Evolutionary conservation across 768 basidiomycete species (phyloP).

Genomic region (Tulasnella sp.): DNA sequence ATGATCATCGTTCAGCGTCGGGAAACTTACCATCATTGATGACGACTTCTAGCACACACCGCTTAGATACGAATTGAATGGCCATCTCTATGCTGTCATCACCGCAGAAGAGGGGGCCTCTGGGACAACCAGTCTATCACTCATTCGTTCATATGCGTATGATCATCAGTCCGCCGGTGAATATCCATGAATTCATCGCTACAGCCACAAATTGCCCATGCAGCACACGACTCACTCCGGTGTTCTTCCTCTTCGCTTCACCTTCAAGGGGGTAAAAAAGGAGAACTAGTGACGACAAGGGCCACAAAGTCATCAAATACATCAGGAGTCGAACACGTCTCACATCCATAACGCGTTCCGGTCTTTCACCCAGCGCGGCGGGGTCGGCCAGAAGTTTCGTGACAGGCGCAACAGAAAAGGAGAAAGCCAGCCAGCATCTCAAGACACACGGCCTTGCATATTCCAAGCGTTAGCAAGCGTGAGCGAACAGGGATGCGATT

Average conservation of each 20-base stretch:
- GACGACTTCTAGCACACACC: not conserved
- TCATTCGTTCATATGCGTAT: not conserved
- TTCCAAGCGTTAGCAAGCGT: not conserved
- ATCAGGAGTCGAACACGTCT: not conserved
- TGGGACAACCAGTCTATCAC: not conserved
- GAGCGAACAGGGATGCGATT: not conserved
- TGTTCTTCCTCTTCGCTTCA: not conserved
- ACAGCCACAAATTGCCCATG: constrained; percentile 9
- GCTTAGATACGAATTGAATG: constrained; percentile 2
- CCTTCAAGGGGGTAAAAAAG: not conserved
- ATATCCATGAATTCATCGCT: not conserved
- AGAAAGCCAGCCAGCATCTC: constrained; percentile 1
- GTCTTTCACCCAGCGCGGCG: not conserved
- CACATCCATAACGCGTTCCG: not conserved
- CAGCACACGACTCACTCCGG: not conserved
- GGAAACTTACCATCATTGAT: not conserved
- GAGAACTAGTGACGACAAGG: not conserved
- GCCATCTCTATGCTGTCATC: not conserved
- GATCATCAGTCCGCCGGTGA: not conserved
- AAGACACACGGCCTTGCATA: not conserved
- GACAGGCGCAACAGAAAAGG: not conserved
- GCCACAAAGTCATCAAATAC: not conserved
- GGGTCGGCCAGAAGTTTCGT: not conserved
- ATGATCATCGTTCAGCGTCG: not conserved
- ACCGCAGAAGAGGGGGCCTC: not conserved